Evolutionary conservation across 2,329 filamentous ascomycete species (phyloP).

Genomic region (Stylonectria norvegica): DNA sequence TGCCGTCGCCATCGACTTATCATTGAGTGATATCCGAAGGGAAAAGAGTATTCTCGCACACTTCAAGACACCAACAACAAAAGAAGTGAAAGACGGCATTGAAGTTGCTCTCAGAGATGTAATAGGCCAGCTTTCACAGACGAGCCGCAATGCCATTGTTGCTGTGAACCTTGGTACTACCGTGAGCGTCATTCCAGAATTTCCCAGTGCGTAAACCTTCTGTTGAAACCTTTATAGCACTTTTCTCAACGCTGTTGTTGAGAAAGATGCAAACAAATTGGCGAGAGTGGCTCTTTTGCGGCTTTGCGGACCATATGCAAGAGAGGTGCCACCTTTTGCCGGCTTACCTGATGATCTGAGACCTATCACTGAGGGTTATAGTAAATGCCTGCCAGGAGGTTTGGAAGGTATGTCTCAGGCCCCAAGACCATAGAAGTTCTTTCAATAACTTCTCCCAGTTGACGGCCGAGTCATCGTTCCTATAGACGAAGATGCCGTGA

Average conservation of each 20-base stretch:
- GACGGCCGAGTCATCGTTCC: slow-evolving; percentile 42
- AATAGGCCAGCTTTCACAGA: slow-evolving; percentile 28
- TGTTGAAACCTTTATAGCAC: neutral
- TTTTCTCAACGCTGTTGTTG: slow-evolving; percentile 51
- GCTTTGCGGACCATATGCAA: slow-evolving; percentile 48
- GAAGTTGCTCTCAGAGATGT: slow-evolving; percentile 41
- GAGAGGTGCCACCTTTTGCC: slow-evolving; percentile 44
- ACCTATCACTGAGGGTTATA: slow-evolving; percentile 41
- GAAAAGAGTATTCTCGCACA: slow-evolving; percentile 40
- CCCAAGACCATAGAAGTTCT: neutral
- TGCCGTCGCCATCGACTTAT: slow-evolving; percentile 40
- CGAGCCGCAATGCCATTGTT: slow-evolving; percentile 35
- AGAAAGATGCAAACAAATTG: slow-evolving; percentile 44
- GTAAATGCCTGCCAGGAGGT: slow-evolving; percentile 43
- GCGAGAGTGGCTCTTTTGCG: slow-evolving; percentile 50
- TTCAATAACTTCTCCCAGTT: slow-evolving; percentile 16
- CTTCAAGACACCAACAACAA: slow-evolving; percentile 47
- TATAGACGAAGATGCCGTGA: slow-evolving; percentile 37
- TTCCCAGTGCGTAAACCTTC: neutral
- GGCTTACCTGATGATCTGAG: slow-evolving; percentile 50
- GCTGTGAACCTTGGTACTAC: slow-evolving; percentile 51
- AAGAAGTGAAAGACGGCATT: slow-evolving; percentile 50
- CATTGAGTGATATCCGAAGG: slow-evolving; percentile 25
- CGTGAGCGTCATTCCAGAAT: slow-evolving; percentile 39
- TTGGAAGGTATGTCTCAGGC: slow-evolving; percentile 33